Evolutionary conservation across 768 basidiomycete genomes (phyloP), one percentile per base, ranked within the genome.

Genomic region (Pilatotrama ljubarskyi): DNA sequence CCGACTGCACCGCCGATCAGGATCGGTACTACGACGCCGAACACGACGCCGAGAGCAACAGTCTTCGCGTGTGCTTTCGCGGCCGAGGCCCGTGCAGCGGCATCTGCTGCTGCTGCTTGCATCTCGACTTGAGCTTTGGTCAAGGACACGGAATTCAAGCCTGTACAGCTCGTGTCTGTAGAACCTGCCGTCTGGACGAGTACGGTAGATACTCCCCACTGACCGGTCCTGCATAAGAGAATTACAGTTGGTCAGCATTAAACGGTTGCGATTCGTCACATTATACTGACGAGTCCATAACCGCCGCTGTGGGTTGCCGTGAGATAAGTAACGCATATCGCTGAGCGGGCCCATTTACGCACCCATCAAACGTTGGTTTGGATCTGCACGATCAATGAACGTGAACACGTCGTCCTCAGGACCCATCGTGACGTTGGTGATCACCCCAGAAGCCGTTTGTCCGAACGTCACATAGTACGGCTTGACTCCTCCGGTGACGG

Each of bases 401-500:
- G 78, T 78, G 55, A 79, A 77, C 1, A 59, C 62, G 58, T 79
- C 72, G 56, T 77, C 77, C 1, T 68, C 69, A 1, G 67, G 58
- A 4, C 69, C 73, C 54, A 81, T 66, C 2, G 77, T 76, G 29
- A 77, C 73, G 61, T 80, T 80, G 17, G 76, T 80, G 20, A 80
- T 68, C 8, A 73, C 68, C 0, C 75, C 70, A 0, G 79, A 77
- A 49, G 73, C 70, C 32, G 75, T 52, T 7, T 74, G 70, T 32
- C 74, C 75, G 24, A 84, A 58, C 0, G 76, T 77, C 17, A 82
- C 59, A 14, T 63, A 75, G 67, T 82, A 82, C 0, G 82, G 84
- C 35, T 76, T 74, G 0, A 69, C 68, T 11, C 79, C 80, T 7
- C 79, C 81, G 11, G 68, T 75, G 46, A 83, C 73, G 2, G 69